Evolutionary conservation across 441 rosid species (phyloP), one percentile per base, ranked within the genome.

Genomic region (Adansonia rubrostipa): DNA sequence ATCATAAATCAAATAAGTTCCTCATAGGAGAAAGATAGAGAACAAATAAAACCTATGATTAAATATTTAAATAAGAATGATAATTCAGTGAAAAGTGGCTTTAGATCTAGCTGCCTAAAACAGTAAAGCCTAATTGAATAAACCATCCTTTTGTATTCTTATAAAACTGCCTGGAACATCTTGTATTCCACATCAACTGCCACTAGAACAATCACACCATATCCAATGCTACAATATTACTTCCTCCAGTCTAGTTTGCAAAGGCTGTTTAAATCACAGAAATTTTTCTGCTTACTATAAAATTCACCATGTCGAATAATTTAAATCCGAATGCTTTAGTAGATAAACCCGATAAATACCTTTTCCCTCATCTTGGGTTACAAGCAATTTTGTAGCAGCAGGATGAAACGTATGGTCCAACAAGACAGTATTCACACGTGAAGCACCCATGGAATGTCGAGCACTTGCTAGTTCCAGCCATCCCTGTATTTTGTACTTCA

Each of bases 401-500:
- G 92, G 74, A 76, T 93, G 99, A 63, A 68, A 36, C 74, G 90
- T 93, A 73, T 90, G 95, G 80, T 96, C 98, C 80, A 94, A 86
- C 61, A 93, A 84, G 80, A 89, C 89, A 63, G 89, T 76, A 78
- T 85, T 96, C 77, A 96, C 62, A 28, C 99, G 93, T 11, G 88
- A 93, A 66, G 92, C 78, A 53, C 99, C 98, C 99, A 94, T 93
- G 5, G 98, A 91, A 80, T 94, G 98, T 45, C 97, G 84, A 67
- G 98, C 97, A 84, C 97, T 86, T 7, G 98, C 96, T 77, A 96
- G 74, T 74, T 96, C 96, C 74, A 96, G 74, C 99, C 99, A 96
- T 74, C 98, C 99, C 98, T 96, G 80, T 71, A 78, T 47, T 48
- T 2, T 10, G 42, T 22, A 36, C 20, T 60, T 62, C 6, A 36